Base-by-base conservation (phyloP, 2,329 filamentous ascomycete genomes). In the Chrysosporium keratinophilum region DNA sequence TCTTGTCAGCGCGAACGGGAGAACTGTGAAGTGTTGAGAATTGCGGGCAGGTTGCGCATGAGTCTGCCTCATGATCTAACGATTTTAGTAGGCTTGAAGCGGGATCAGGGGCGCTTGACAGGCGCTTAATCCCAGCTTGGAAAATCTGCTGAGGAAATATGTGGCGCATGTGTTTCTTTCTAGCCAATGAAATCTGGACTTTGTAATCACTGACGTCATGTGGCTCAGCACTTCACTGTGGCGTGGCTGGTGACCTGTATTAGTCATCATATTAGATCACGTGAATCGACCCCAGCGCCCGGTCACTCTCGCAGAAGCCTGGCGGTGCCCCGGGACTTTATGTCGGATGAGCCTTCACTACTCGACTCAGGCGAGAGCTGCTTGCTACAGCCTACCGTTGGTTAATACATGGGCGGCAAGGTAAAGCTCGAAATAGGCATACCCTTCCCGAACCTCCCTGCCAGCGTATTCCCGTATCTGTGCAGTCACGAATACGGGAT, bases 401-500 rank as follows among this genome's bases (percentile, higher is more conserved):
- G 7, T 28, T 17, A n/a, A 4, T 40, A 14, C 37, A 14, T 40
- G 37, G 12, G 37, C 37, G 19, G 10, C 5, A 45, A 10, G 15
- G 2, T 45, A 20, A 50, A 23, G 39, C 37, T 35, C 39, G 20
- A 12, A 34, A 43, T 33, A 43, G 37, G 17, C 39, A 28, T 15
- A 15, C 12, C 17, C 23, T 17, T 9, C 5, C 9, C 19, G 39
- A 20, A 14, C n/a, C 35, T 6, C 7, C 5, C 5, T 49, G n/a
- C 35, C 35, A 50, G 48, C 48, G 10, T 14, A 14, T 7, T 17
- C 28, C 48, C 48, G 48, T 50, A 43, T 43, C 37, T 35, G 37
- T 43, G 15, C 23, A 14, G 34, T 50, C 12, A 15, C 48, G 39
- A 50, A 50, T 50, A 50, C 48, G 48, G 23, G 48, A 31, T 19